Evolutionary conservation across 768 basidiomycete genomes (phyloP).

Genomic region (Leccinum longicurvipes): DNA sequence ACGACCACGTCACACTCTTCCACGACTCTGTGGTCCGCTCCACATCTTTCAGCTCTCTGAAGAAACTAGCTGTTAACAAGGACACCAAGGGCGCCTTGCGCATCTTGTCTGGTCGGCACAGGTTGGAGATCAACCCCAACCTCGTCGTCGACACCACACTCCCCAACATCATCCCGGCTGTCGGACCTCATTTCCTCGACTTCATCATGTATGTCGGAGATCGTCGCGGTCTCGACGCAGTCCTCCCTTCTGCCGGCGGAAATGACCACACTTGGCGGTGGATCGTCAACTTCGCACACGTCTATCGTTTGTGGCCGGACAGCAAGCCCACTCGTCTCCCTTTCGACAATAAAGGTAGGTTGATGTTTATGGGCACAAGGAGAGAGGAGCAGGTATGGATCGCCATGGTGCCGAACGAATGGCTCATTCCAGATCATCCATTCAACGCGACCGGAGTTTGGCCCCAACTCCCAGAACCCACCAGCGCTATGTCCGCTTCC

Average conservation of each 20-base stretch:
- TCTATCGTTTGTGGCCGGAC: neutral
- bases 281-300: accelerated
- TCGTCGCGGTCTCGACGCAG: neutral
- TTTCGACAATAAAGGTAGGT: neutral
- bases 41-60: neutral
- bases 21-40: neutral
- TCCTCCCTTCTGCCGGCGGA: neutral
- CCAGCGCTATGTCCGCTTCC: neutral
- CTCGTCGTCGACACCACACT: neutral
- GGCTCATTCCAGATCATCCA: neutral
- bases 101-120: neutral
- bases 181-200: neutral
- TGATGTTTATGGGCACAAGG: neutral
- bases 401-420: neutral
- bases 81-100: neutral
- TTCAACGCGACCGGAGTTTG: neutral
- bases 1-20: neutral
- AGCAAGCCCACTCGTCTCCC: neutral
- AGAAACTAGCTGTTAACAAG: neutral
- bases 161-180: neutral
- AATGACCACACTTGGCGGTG: neutral
- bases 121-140: neutral
- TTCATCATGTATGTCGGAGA: neutral
- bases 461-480: neutral
- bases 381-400: neutral